Evolutionary conservation across 352 stramenopile genomes (phyloP).

Genomic region (Bremia lactucae): DNA sequence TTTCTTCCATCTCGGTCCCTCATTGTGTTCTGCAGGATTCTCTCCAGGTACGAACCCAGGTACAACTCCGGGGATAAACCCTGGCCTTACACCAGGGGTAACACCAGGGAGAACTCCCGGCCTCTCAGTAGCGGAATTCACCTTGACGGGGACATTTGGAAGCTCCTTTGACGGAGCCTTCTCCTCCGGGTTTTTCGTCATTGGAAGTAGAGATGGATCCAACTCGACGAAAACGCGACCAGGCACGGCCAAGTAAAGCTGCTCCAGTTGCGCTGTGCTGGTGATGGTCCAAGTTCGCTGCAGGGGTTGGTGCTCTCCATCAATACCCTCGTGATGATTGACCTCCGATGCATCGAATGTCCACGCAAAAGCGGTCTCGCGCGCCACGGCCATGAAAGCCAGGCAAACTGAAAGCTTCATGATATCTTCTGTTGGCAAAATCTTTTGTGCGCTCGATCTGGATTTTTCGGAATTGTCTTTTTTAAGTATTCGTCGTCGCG

Average conservation of each 20-base stretch:
- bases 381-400: conserved; percentile 13
- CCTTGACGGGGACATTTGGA: too few species aligned
- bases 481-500: too few species aligned
- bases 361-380: conserved; percentile 15
- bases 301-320: conserved; percentile 30
- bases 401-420: conserved; percentile 20
- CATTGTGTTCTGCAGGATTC: too few species aligned
- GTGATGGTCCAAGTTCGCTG: conserved; percentile 33
- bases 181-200: too few species aligned
- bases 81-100: conserved; percentile 9
- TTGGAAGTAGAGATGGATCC: conserved; percentile 22
- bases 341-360: conserved; percentile 27
- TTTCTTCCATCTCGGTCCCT: too few species aligned
- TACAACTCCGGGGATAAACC: conserved; percentile 4
- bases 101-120: conserved; percentile 6
- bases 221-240: conserved; percentile 48
- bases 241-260: conserved; percentile 39
- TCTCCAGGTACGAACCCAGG: too few species aligned
- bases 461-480: too few species aligned
- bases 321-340: conserved; percentile 14
- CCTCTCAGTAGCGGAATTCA: not conserved
- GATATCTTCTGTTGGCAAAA: too few species aligned
- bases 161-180: too few species aligned
- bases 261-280: conserved; percentile 29
- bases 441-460: too few species aligned